Evolutionary conservation across 495 filamentous ascomycete genomes (phyloP).

Genomic region (Aspergillus bertholletiae): DNA sequence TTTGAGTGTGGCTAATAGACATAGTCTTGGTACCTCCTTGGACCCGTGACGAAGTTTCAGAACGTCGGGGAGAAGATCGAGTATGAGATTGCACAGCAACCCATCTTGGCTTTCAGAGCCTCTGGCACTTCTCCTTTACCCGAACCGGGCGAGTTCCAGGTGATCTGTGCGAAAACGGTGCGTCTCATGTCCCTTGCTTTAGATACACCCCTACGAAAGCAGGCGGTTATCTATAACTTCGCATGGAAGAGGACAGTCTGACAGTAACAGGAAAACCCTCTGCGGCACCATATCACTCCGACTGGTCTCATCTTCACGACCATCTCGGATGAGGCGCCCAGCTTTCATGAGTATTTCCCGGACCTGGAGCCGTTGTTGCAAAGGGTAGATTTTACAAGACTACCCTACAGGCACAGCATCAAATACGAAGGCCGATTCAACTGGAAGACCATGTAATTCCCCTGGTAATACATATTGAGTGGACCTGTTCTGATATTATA

Average conservation of each 20-base stretch:
- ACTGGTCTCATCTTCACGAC: constrained; percentile 55
- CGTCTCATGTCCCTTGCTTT: not conserved
- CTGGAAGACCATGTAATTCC: constrained; percentile 58
- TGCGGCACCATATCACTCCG: constrained; percentile 46
- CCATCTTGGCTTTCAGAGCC: constrained; percentile 41
- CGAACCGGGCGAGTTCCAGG: constrained; percentile 32
- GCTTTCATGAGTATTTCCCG: constrained; percentile 55
- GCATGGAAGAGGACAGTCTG: not conserved
- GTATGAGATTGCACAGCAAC: constrained; percentile 55
- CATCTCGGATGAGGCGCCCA: constrained; percentile 45
- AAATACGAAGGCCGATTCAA: constrained; percentile 58
- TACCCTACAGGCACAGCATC: constrained; percentile 54
- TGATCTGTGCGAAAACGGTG: constrained; percentile 38
- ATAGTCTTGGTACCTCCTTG: constrained; percentile 61
- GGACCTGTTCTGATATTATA: no score
- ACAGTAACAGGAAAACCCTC: constrained; percentile 20
- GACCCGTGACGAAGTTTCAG: constrained; percentile 54
- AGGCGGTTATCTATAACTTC: not conserved
- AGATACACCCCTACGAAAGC: not conserved
- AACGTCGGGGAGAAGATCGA: constrained; percentile 38
- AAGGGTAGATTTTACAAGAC: constrained; percentile 54
- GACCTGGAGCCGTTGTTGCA: constrained; percentile 48
- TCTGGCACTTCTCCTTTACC: constrained; percentile 29
- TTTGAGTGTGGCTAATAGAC: constrained; percentile 6
- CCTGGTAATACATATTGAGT: no score